Evolutionary conservation across 139 green algal species (phyloP), one percentile per base, ranked within the genome.

Genomic region (Ettlia oleoabundans): DNA sequence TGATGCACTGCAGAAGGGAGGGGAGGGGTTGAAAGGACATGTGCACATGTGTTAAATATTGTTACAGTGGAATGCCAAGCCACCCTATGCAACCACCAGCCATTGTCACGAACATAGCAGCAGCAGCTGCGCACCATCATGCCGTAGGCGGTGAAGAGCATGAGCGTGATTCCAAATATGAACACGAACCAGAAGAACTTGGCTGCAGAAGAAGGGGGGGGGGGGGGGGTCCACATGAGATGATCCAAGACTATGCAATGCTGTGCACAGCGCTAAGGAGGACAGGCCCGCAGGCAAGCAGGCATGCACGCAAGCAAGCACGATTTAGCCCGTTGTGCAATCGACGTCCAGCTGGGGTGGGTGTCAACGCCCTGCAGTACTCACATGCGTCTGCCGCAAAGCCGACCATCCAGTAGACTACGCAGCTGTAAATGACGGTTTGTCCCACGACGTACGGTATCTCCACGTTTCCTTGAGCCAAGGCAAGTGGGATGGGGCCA

Each of bases 151-250:
- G 89, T 93, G 82, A 93, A 94, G 38, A 86, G 85, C 28, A 78
- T 64, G 40, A 94, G 81, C 5, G 89, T 92, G 53, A 94, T 79
- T 53, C 83, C 87, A 30, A 90, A 93, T 69, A 88, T 90, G 41
- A 94, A 65, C 18, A 72, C n/a, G 73, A 92, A 94, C 82, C 81
- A 92, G 80, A 88, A 94, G 78, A 94, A 94, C 77, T 82, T 82
- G 77, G 77, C 63, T 64, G 75, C 70, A 61, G 68, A n/a, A n/a
- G n/a, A 38, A 21, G 61, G 6, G 66, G 32, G 68, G 68, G 33
- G 41, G 26, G 35, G 30, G 24, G 22, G 67, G 2, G 32, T 22
- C 22, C 4, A 61, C 22, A 9, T 26, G 4, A 35, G 38, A 4
- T 38, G 3, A 26, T 32, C 32, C 8, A 15, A 53, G 38, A 38